Evolutionary conservation across 2,329 filamentous ascomycete species (phyloP).

Genomic region (Microcyclospora tardicrescens): DNA sequence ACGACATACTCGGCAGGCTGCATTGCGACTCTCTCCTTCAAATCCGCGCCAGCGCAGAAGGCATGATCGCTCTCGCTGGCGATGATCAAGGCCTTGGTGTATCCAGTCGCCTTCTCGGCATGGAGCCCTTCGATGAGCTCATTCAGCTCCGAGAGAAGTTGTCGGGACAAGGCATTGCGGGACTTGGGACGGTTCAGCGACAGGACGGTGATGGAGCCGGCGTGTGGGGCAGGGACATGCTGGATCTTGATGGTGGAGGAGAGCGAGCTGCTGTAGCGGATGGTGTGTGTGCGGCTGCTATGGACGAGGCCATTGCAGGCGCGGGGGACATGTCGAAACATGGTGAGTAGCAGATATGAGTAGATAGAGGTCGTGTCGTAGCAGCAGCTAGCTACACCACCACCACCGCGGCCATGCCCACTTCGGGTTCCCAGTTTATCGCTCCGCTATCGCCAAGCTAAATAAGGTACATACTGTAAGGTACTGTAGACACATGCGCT

Average conservation of each 20-base stretch:
- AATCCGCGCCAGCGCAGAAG: slow-evolving; percentile 89
- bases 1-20: slow-evolving; percentile 59
- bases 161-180: slow-evolving; percentile 79
- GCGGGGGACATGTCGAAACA: too few relatives aligned
- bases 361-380: background rate
- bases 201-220: slow-evolving; percentile 75
- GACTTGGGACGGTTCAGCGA: slow-evolving; percentile 73
- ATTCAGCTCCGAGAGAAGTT: slow-evolving; percentile 59
- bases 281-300: background rate
- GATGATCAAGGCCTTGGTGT: slow-evolving; percentile 68
- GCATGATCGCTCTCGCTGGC: slow-evolving; percentile 73
- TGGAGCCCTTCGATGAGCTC: slow-evolving; percentile 62
- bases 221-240: slow-evolving; percentile 62
- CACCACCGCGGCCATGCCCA: background rate
- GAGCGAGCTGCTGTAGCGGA: slow-evolving; percentile 11
- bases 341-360: background rate
- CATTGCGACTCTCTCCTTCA: slow-evolving; percentile 76
- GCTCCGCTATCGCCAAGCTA: too few relatives aligned
- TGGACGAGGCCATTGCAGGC: too few relatives aligned
- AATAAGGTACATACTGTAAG: too few relatives aligned
- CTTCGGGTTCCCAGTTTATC: too few relatives aligned
- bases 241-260: slow-evolving; percentile 48
- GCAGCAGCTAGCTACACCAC: background rate
- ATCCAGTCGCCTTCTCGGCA: slow-evolving; percentile 39
- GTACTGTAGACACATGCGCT: too few relatives aligned